Conservation (phyloP, 1,284 basidiomycete species). For the Cryptococcus sp. region DNA sequence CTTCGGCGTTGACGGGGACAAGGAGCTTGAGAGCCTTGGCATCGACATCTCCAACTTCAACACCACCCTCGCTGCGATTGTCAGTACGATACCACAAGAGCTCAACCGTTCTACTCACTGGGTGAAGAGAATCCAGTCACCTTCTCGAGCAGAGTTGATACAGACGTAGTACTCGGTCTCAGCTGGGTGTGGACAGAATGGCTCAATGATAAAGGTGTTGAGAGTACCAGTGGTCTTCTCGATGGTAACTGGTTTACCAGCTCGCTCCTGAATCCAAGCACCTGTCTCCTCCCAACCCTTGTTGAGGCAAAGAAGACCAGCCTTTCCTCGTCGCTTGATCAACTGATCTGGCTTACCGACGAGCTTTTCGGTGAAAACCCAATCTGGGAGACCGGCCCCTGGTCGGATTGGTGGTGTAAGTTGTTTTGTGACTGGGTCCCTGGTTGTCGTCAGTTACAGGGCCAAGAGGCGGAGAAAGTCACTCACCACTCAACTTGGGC, state of each 20-base stretch:
- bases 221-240: slow-evolving; percentile 90
- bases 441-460: slow-evolving; percentile 35
- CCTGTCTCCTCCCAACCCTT: slow-evolving; percentile 82
- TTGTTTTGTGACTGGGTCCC: slow-evolving; percentile 75
- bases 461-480: not conserved
- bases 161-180: slow-evolving; percentile 98
- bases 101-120: slow-evolving; percentile 50
- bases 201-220: slow-evolving; percentile 97
- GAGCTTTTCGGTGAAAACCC: slow-evolving; percentile 83
- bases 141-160: slow-evolving; percentile 92
- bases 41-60: slow-evolving; percentile 97
- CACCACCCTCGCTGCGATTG: slow-evolving; percentile 72
- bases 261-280: slow-evolving; percentile 81
- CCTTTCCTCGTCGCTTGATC: slow-evolving; percentile 99
- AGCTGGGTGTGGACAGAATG: slow-evolving; percentile 91
- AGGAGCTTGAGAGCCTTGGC: slow-evolving; percentile 91
- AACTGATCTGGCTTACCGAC: slow-evolving; percentile 96
- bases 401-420: slow-evolving; percentile 62
- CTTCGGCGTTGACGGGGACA: slow-evolving; percentile 64
- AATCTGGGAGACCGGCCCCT: slow-evolving; percentile 66
- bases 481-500: slow-evolving; percentile 49
- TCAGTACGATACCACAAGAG: not conserved
- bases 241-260: slow-evolving; percentile 92
- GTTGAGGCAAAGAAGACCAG: slow-evolving; percentile 89
- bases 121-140: slow-evolving; percentile 96